Evolutionary conservation across 2,329 filamentous ascomycete genomes (phyloP), one percentile per base, ranked within the genome.

Genomic region (Hortaea werneckii): DNA sequence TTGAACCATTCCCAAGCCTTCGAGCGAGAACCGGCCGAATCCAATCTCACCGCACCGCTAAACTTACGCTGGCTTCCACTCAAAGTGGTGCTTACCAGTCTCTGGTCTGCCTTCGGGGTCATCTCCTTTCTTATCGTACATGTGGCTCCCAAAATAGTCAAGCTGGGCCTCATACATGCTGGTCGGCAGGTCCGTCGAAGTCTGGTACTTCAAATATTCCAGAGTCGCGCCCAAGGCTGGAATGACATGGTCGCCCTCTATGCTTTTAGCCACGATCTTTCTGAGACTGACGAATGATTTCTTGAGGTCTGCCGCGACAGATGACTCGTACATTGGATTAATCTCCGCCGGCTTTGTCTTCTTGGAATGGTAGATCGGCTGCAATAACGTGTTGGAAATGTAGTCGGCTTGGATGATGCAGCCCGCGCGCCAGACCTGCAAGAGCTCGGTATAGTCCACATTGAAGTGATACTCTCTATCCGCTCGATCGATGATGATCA

Each of bases 401-500:
- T 77, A 71, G 52, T 84, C 80, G 1, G 77, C 74, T 56, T 81
- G 76, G 57, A 86, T 85, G 61, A 86, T 85, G 62, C 82, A 85
- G 6, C 83, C 82, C 0, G 72, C 78, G 1, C 79, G 74, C 82
- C 82, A 85, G 52, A 85, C 79, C 56, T 77, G 70, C 41, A 79
- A 65, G 2, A 78, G 67, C 28, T 70, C 66, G 10, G 59, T 58
- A 54, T 75, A 75, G 52, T 77, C 63, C 47, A 80, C 70, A 37
- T 69, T 67, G 81, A 82, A 85, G 29, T 71, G 68, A 56, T 83
- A 72, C 29, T 76, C 66, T 37, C 69, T 65, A 55, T 81, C 76
- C 1, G 77, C 76, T 27, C 70, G 71, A 5, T 76, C 73, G 52
- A 85, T 79, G 41, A 84, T 65, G 55, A 82, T 77, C 41, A 85